These are phyloP conservation scores for Trichoderma polysporum DNA, from an alignment of 2,329 filamentous ascomycete genomes.

Conservation along the genomic window DNA sequence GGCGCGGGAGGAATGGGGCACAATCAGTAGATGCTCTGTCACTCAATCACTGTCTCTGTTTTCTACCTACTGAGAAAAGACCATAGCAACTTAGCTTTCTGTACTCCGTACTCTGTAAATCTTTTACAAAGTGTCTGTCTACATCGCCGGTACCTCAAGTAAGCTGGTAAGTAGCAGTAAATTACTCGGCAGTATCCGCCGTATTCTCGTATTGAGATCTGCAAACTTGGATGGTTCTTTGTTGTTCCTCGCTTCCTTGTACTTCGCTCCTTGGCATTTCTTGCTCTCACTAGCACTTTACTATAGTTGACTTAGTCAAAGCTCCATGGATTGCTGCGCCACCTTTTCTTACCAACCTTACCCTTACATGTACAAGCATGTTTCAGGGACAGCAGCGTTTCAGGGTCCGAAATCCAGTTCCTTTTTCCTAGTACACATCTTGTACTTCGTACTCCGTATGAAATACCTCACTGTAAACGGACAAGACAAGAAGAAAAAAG, in stretches of 20 bases:
- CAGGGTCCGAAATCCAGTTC: neutral
- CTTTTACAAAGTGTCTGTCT: neutral
- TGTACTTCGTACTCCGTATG: neutral
- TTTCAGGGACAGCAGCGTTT: constrained; percentile 9
- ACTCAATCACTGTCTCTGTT: too few relatives aligned
- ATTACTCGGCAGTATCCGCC: too few relatives aligned
- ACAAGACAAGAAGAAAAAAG: neutral
- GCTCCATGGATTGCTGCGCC: neutral
- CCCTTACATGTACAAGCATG: neutral
- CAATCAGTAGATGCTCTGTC: too few relatives aligned
- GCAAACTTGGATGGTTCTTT: neutral
- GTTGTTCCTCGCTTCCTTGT: neutral
- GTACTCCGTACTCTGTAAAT: neutral
- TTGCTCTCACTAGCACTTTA: neutral
- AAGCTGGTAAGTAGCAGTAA: neutral
- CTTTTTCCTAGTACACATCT: neutral
- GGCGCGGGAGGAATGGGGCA: neutral
- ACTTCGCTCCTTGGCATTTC: neutral
- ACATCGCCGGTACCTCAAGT: too few relatives aligned
- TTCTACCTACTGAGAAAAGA: neutral
- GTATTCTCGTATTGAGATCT: constrained; percentile 1
- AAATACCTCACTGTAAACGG: neutral
- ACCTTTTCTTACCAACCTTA: neutral
- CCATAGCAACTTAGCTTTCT: neutral
- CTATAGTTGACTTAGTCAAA: neutral